These are phyloP conservation scores for Flaveria robusta DNA, from an alignment of 129 eudicot species.

Conservation along the genomic window DNA sequence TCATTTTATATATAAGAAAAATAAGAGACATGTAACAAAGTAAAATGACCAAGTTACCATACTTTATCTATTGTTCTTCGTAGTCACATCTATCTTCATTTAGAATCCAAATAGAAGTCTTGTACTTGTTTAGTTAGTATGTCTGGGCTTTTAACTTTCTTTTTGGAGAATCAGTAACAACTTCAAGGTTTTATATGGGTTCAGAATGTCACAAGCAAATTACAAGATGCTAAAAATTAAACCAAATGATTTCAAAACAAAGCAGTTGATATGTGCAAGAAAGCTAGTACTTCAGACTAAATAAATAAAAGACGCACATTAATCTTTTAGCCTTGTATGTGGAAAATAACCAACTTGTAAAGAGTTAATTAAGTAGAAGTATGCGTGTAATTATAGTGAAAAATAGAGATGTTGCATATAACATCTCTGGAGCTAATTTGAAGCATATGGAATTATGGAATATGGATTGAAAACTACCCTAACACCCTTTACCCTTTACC, in stretches of 20 bases:
- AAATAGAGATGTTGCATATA: background rate
- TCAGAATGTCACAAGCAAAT: background rate
- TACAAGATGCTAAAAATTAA: background rate
- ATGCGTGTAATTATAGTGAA: background rate
- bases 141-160: background rate
- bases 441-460: background rate
- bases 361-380: background rate
- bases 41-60: background rate
- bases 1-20: background rate
- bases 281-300: background rate
- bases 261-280: constrained; percentile 3
- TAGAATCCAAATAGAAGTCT: background rate
- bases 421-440: background rate
- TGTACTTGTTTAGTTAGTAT: background rate
- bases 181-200: background rate
- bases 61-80: background rate
- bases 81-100: background rate
- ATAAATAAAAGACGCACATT: background rate
- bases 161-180: background rate
- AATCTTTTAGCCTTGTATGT: background rate
- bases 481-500: background rate
- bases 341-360: background rate
- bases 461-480: background rate
- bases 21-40: background rate
- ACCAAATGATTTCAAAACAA: background rate